These are phyloP conservation scores for Brassica juncea DNA, from an alignment of 345 rosid species.

Conservation along the genomic window DNA sequence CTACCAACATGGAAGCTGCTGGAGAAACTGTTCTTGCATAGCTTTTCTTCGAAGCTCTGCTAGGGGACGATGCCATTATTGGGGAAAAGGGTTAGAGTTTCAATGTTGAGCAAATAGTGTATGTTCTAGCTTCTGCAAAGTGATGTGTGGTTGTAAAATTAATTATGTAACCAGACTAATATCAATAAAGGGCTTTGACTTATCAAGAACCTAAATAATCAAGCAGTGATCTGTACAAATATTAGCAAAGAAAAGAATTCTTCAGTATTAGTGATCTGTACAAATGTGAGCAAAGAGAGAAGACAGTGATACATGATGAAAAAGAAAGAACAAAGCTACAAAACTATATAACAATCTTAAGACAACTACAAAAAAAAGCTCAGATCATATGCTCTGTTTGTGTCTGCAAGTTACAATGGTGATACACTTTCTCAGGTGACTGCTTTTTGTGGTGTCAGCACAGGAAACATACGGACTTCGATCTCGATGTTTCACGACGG, in stretches of 20 bases:
- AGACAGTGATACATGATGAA: conserved; percentile 1
- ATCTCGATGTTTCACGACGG: conserved; percentile 48
- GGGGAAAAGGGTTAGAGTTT: conserved; percentile 42
- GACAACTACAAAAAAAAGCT: background rate
- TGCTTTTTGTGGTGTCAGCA: conserved; percentile 43
- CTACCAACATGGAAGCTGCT: conserved; percentile 49
- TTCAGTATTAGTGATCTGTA: conserved; percentile 1
- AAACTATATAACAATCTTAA: background rate
- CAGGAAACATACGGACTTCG: conserved; percentile 49
- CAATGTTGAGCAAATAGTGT: conserved; percentile 28
- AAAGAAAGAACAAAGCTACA: conserved; percentile 5
- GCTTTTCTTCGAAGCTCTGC: conserved; percentile 39
- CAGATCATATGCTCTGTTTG: conserved; percentile 5
- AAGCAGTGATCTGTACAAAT: conserved; percentile 34
- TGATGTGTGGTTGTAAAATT: conserved; percentile 20
- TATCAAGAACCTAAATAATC: conserved; percentile 47
- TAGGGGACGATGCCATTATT: conserved; percentile 49
- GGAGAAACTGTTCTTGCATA: conserved; percentile 61
- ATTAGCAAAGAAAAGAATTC: too few relatives aligned
- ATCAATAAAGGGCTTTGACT: conserved; percentile 13
- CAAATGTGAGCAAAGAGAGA: conserved; percentile 2
- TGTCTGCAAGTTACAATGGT: conserved; percentile 26
- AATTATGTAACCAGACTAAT: conserved; percentile 18
- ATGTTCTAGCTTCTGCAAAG: conserved; percentile 41
- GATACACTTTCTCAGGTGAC: background rate